Base-by-base conservation (phyloP, 352 stramenopile genomes). In the Globisporangium okanoganense region DNA sequence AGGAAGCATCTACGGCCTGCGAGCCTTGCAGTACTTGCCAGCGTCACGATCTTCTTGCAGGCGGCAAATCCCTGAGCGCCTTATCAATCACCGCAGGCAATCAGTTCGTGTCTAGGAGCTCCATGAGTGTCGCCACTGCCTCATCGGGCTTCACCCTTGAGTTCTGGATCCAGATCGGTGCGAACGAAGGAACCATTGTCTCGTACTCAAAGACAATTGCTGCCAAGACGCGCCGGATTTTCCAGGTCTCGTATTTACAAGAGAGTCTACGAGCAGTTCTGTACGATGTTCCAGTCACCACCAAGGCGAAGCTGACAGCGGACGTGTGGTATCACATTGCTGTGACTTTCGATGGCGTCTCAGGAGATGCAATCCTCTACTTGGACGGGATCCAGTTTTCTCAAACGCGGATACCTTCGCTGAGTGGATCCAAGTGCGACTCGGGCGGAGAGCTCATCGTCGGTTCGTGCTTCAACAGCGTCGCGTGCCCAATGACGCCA, bases 381-480 rank as follows among this genome's bases (percentile, higher is more conserved):
- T n/a, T 61, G 6, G 40, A 61, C 5, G 43, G 55, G 22, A 41
- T 51, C 10, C 25, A 20, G 20, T n/a, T 47, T 24, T 53, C 29
- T 13, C 55, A 53, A 9, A 61, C 29, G 22, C 55, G 44, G 14
- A 35, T 61, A 5, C 27, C 40, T n/a, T 54, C 43, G n/a, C 29
- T 61, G 5, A 14, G 55, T 25, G 55, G 55, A 10, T 13, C 14
- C 22, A 61, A 33, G n/a, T 61, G 43, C n/a, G 55, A 61, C 31
- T 22, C 55, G 16, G 25, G 55, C 2, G 55, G 55, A 18, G 70
- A 54, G 24, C 47, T 88, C 43, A 44, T 73, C 2, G 22, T 88
- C 56, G 78, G 78, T 0, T 82, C 75, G 48, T 88, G 78, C 53
- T 70, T 60, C 40, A 62, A 63, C 24, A 62, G 29, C 5, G 59